These are phyloP conservation scores for Colletotrichum gigasporum DNA, from an alignment of 2,329 filamentous ascomycete genomes.

Conservation along the genomic window DNA sequence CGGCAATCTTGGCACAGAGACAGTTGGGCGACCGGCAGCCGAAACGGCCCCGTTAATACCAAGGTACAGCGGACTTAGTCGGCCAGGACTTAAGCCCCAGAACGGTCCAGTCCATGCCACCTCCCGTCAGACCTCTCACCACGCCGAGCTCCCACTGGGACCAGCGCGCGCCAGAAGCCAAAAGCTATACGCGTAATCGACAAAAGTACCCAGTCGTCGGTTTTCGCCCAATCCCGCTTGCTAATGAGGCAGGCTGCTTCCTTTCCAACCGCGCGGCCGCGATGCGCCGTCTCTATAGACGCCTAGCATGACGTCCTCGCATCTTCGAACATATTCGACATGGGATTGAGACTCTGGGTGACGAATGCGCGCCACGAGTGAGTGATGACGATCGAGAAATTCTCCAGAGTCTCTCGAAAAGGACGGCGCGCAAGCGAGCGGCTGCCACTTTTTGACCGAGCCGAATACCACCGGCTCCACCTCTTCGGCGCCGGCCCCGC, in stretches of 20 bases:
- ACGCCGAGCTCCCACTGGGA: neutral
- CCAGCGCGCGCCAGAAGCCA: neutral
- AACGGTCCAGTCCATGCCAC: neutral
- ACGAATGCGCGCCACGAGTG: neutral
- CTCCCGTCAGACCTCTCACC: neutral
- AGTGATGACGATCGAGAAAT: neutral
- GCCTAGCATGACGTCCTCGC: neutral
- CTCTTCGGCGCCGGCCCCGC: slow-evolving; percentile 17
- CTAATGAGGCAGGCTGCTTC: neutral
- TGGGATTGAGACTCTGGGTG: neutral
- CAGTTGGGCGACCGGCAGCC: neutral
- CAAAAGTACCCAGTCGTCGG: neutral
- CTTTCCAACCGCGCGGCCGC: neutral
- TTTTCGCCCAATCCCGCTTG: neutral
- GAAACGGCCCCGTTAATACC: slow-evolving; percentile 18
- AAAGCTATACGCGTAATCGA: slow-evolving; percentile 3
- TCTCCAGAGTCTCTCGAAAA: neutral
- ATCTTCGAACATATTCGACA: neutral
- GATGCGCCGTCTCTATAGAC: neutral
- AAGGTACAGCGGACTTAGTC: slow-evolving; percentile 19
- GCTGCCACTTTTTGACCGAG: neutral
- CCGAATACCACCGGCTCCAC: slow-evolving; percentile 14
- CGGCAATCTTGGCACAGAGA: slow-evolving; percentile 22
- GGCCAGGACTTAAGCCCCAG: slow-evolving; percentile 28
- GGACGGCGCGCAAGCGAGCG: neutral